phyloP scores from a whole-genome alignment of 2,329 filamentous ascomycete species.

The Colletotrichum tanaceti region DNA sequence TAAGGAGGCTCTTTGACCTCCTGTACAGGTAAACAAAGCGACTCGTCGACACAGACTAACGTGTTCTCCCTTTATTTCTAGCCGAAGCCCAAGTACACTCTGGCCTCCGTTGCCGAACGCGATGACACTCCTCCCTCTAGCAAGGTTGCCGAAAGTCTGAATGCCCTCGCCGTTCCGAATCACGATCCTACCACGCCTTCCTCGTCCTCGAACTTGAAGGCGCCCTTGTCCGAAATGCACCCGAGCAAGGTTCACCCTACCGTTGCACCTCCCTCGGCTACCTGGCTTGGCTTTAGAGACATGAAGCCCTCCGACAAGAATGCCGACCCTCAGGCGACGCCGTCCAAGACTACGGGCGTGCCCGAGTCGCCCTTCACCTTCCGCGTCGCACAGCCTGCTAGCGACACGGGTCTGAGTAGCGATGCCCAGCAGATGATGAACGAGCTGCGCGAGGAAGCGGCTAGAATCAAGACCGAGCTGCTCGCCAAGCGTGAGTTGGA shows the following conservation, averaged over 20 bases:
- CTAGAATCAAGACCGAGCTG: slow-evolving; percentile 44
- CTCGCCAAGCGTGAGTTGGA: slow-evolving; percentile 68
- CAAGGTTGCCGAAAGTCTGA: slow-evolving; percentile 45
- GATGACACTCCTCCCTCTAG: slow-evolving; percentile 51
- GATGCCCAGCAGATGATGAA: slow-evolving; percentile 71
- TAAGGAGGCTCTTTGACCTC: slow-evolving; percentile 44
- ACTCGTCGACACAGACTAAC: slow-evolving; percentile 32
- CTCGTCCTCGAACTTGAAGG: slow-evolving; percentile 74
- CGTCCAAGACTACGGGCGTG: slow-evolving; percentile 66
- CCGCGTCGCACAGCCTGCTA: slow-evolving; percentile 64
- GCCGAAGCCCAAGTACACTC: slow-evolving; percentile 48
- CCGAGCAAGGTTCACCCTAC: slow-evolving; percentile 84
- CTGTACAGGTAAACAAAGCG: slow-evolving; percentile 22
- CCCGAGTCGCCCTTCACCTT: slow-evolving; percentile 75
- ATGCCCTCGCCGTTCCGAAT: slow-evolving; percentile 50
- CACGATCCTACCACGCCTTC: slow-evolving; percentile 66
- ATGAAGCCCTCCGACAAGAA: slow-evolving; percentile 68
- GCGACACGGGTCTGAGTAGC: slow-evolving; percentile 67
- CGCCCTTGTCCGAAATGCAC: slow-evolving; percentile 87
- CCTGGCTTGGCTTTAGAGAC: slow-evolving; percentile 84
- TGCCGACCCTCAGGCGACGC: slow-evolving; percentile 66
- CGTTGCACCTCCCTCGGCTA: slow-evolving; percentile 80
- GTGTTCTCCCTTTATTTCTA: slow-evolving; percentile 37
- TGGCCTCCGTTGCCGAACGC: slow-evolving; percentile 58
- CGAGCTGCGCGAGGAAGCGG: slow-evolving; percentile 69